Conservation (phyloP, 2,329 filamentous ascomycete genomes). For the Aureobasidium leucospermi region DNA sequence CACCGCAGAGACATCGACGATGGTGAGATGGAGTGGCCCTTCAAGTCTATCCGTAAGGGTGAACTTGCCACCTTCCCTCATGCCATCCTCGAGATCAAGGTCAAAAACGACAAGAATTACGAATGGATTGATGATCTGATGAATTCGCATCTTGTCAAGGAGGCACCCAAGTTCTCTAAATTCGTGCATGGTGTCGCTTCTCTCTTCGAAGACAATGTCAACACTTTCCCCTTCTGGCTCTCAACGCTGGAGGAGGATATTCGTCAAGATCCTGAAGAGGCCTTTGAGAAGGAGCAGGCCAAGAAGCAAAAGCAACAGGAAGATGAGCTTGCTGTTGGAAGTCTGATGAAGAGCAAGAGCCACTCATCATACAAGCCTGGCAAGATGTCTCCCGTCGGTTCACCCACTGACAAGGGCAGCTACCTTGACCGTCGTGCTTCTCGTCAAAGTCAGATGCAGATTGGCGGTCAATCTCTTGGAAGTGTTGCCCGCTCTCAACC, state of each 20-base stretch:
- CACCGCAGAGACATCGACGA: conserved; percentile 86
- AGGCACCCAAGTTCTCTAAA: conserved; percentile 87
- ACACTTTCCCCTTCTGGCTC: conserved; percentile 94
- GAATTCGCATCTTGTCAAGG: conserved; percentile 84
- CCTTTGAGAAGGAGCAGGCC: conserved; percentile 87
- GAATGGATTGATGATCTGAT: conserved; percentile 90
- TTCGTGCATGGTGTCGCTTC: conserved; percentile 90
- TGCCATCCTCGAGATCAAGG: conserved; percentile 86
- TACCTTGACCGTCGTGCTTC: neutral
- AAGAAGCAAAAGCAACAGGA: conserved; percentile 72
- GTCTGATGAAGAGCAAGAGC: conserved; percentile 52
- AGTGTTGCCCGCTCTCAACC: conserved; percentile 18
- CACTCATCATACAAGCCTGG: conserved; percentile 22
- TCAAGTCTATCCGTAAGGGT: conserved; percentile 77
- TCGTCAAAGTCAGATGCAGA: conserved; percentile 15
- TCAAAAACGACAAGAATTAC: conserved; percentile 61
- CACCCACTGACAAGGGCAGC: conserved; percentile 50
- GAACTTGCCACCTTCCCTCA: conserved; percentile 89
- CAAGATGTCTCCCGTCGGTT: conserved; percentile 58
- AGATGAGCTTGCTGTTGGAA: conserved; percentile 83
- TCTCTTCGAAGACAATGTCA: conserved; percentile 90
- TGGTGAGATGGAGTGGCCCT: conserved; percentile 75
- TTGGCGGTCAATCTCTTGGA: conserved; percentile 16
- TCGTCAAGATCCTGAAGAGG: conserved; percentile 79
- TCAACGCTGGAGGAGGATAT: conserved; percentile 89